Conservation (phyloP, 805 yeast species). For the Diddensiella transvaalensis region DNA sequence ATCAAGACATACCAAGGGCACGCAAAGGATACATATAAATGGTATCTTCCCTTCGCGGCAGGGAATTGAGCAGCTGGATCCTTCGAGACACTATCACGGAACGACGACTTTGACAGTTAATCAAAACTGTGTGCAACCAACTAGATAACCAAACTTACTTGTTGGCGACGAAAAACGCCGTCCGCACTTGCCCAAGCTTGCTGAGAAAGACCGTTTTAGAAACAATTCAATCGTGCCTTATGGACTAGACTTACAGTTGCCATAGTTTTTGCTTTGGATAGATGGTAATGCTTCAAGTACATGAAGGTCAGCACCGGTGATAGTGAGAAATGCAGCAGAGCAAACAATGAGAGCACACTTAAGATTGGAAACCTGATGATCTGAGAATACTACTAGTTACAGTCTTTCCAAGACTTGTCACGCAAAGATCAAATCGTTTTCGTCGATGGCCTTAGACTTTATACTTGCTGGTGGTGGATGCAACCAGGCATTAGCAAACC, state of each 20-base stretch:
- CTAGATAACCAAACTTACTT: slow-evolving; percentile 11
- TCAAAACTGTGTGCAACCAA: neutral
- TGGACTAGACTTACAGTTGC: neutral
- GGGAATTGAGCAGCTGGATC: slow-evolving; percentile 57
- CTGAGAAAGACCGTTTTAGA: neutral
- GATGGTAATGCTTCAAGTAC: no score
- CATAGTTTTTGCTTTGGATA: neutral
- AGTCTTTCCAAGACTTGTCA: no score
- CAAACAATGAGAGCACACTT: no score
- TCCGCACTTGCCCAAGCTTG: slow-evolving; percentile 16
- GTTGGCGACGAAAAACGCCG: slow-evolving; percentile 24
- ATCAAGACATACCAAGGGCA: slow-evolving; percentile 68
- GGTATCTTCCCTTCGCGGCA: slow-evolving; percentile 80
- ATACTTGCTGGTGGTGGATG: no score
- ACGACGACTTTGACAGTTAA: slow-evolving; percentile 30
- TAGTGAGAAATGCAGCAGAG: no score
- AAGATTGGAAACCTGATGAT: no score
- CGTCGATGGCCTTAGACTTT: no score
- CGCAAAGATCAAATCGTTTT: no score
- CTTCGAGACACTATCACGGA: slow-evolving; percentile 61
- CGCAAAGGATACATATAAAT: slow-evolving; percentile 79
- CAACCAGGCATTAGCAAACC: no score
- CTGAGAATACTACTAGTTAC: no score
- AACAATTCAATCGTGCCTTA: neutral
- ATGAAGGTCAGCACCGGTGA: no score